phyloP scores from a whole-genome alignment of 352 stramenopile species.

The Hyaloperonospora brassicae region DNA sequence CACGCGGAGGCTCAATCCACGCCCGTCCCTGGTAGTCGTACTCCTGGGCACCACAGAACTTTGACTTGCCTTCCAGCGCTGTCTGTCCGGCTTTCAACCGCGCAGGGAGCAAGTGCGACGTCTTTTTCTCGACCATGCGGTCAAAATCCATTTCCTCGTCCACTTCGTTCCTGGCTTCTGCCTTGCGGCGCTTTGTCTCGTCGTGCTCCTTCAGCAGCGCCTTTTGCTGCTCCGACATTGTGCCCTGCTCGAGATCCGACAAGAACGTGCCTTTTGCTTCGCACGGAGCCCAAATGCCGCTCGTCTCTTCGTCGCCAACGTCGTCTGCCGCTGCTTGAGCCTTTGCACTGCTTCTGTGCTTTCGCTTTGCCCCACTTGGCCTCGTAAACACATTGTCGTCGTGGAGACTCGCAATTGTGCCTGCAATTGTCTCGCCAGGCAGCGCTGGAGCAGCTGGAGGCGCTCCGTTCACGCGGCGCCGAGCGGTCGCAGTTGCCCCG shows the following conservation, averaged over 20 bases:
- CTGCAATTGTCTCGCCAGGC: constrained; percentile 23
- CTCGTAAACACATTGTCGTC: constrained; percentile 36
- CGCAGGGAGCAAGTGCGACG: constrained; percentile 56
- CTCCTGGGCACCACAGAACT: constrained; percentile 88
- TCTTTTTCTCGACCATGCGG: constrained; percentile 85
- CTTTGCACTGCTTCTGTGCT: constrained; percentile 29
- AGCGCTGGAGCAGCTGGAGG: constrained; percentile 22
- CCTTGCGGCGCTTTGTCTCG: constrained; percentile 47
- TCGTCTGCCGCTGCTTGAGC: constrained; percentile 32
- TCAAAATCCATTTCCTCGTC: constrained; percentile 84
- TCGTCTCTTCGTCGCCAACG: constrained; percentile 33
- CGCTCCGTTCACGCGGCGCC: constrained; percentile 21
- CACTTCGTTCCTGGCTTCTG: constrained; percentile 46
- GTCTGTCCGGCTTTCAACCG: constrained; percentile 56
- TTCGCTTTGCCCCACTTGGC: constrained; percentile 35
- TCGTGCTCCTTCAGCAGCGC: constrained; percentile 41
- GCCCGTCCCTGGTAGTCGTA: constrained; percentile 94
- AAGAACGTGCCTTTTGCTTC: constrained; percentile 35
- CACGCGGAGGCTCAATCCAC: constrained; percentile 89
- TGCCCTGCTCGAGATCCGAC: constrained; percentile 46
- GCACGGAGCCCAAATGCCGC: constrained; percentile 63
- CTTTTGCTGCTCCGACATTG: constrained; percentile 47
- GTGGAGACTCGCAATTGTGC: background rate
- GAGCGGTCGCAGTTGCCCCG: constrained; percentile 16
- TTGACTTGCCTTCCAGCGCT: constrained; percentile 50